Evolutionary conservation across 176 grass and related monocot genomes (phyloP).

Genomic region (sorghum (Sorghum bicolor)): Sorghum_bicolor_NCBIv3 NC_012879.2:53809501-53810000

Average conservation of each 20-base stretch:
- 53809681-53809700: not conserved
- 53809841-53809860: slow-evolving; percentile 23
- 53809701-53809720: not conserved
- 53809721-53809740: not conserved
- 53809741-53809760: not conserved
- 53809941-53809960: slow-evolving; percentile 94
- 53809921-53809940: slow-evolving; percentile 88
- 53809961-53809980: slow-evolving; percentile 97
- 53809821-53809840: not conserved
- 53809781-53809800: not conserved
- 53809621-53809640: not conserved
- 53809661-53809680: not conserved
- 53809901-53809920: slow-evolving; percentile 97
- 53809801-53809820: not conserved
- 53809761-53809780: not conserved
- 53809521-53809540: slow-evolving; percentile 6
- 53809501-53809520: not conserved
- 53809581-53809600: too few species aligned
- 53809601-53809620: not conserved
- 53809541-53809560: not conserved
- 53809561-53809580: not conserved
- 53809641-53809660: not conserved
- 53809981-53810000: slow-evolving; percentile 92
- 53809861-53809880: slow-evolving; percentile 30
- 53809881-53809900: slow-evolving; percentile 73